Evolutionary conservation across 331 rosid genomes (phyloP).

Genomic region (Ulmus americana): DNA sequence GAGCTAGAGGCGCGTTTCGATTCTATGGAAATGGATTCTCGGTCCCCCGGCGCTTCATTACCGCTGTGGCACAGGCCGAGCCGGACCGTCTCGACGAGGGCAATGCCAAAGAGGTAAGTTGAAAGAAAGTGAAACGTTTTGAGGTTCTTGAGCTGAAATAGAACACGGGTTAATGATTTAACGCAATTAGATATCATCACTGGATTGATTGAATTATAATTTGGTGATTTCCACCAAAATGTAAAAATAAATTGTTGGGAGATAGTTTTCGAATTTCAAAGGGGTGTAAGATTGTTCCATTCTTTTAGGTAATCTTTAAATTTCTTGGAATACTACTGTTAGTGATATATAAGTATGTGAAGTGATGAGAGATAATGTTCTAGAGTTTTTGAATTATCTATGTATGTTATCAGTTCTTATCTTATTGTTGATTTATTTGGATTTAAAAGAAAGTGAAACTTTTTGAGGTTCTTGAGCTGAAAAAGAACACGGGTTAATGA

Average conservation of each 20-base stretch:
- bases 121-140: background rate
- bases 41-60: constrained; percentile 26
- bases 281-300: too few species aligned
- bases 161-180: background rate
- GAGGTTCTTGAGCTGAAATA: constrained; percentile 16
- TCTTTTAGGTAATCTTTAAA: too few species aligned
- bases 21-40: constrained; percentile 15
- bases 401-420: too few species aligned
- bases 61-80: constrained; percentile 49
- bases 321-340: too few species aligned
- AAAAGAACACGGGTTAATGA: background rate
- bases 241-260: too few species aligned
- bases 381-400: too few species aligned
- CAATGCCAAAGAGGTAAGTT: constrained; percentile 37
- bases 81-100: constrained; percentile 43
- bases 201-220: background rate
- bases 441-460: background rate
- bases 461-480: constrained; percentile 14
- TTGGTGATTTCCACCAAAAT: too few species aligned
- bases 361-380: too few species aligned
- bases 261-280: too few species aligned
- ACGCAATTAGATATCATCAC: too few species aligned
- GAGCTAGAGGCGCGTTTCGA: constrained; percentile 5
- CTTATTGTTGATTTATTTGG: too few species aligned
- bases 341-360: too few species aligned